Base-by-base conservation (phyloP, 305 asterid species). In the Salvia sclarea region DNA sequence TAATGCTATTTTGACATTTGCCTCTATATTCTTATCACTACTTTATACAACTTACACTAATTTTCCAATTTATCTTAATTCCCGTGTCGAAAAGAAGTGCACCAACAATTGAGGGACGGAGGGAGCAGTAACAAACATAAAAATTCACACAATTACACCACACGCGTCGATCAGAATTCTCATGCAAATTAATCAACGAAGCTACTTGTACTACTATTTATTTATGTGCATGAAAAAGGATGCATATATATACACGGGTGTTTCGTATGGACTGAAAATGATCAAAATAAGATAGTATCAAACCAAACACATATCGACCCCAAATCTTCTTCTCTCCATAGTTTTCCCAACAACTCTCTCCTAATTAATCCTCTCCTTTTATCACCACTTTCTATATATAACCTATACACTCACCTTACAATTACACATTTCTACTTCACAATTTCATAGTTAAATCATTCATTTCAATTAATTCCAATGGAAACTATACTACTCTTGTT, bases 321-420 rank as follows among this genome's bases (percentile, higher is more conserved):
- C 16, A 60, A 50, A 70, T 60, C 53, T 35, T 22, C 24, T 37
- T 55, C 53, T 65, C 0, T 24, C 22, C 13, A 3, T 2, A 25
- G 0, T 12, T 62, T 72, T 84, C 90, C 64, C 47, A 82, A 76
- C 90, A 44, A 84, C 90, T 78, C 75, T 71, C 82, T 78, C 90
- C 90, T 80, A 84, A 78, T n/a, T n/a, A n/a, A 28, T 75, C 65
- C 61, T 70, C 14, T 61, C 59, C 59, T 50, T 48, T 73, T 18
- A 6, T 44, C 65, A 18, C 7, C 62, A 67, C 65, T 63, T 60
- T 38, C 59, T 59, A 68, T 64, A 70, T 76, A 78, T 41, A 67
- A 33, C 56, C 56, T 37, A 55, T 20, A 12, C 24, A 5, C 68
- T 61, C 69, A 65, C 72, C 73, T 17, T 72, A 76, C 71, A n/a